A percentile compares a stretch with the other conserved stretches of the same genome.
These are phyloP conservation scores for Neoboletus magnificus DNA, from an alignment of 768 basidiomycete species.

Conservation along the genomic window DNA sequence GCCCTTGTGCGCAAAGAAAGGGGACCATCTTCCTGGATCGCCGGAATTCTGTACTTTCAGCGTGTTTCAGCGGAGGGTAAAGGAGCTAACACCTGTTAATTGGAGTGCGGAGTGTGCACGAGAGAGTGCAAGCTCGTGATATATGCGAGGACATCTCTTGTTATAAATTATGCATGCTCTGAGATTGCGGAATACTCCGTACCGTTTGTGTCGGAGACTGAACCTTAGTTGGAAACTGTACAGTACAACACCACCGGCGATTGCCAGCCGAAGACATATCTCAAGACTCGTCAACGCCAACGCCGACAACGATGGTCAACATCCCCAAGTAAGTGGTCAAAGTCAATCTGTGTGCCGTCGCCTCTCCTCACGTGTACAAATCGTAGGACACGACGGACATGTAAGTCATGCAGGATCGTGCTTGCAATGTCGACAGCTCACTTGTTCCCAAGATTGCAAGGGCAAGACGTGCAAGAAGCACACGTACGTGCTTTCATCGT, in stretches of 20 bases:
- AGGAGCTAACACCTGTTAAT: conserved; percentile 61
- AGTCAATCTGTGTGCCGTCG: neutral
- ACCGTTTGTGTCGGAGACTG: conserved; percentile 6
- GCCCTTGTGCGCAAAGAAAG: conserved; percentile 61
- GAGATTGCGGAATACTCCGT: neutral
- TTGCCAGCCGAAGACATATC: conserved; percentile 20
- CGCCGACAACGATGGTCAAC: conserved; percentile 74
- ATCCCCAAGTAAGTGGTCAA: conserved; percentile 75
- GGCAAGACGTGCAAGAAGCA: conserved; percentile 96
- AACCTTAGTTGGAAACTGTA: conserved; percentile 24
- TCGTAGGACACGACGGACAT: conserved; percentile 88
- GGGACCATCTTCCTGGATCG: conserved; percentile 63
- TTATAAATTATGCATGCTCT: neutral
- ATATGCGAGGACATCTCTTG: neutral
- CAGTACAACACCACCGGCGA: conserved; percentile 25
- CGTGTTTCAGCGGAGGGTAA: conserved; percentile 59
- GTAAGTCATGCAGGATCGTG: conserved; percentile 47
- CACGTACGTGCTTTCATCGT: conserved; percentile 57
- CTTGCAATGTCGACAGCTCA: conserved; percentile 1
- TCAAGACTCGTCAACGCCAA: conserved; percentile 16
- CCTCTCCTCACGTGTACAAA: conserved; percentile 12
- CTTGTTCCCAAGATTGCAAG: conserved; percentile 72
- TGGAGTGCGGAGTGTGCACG: conserved; percentile 65
- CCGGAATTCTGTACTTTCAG: conserved; percentile 73
- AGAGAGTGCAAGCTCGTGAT: conserved; percentile 5